Base-by-base conservation (phyloP, 257 asterid genomes). In the Petunia axillaris region DNA sequence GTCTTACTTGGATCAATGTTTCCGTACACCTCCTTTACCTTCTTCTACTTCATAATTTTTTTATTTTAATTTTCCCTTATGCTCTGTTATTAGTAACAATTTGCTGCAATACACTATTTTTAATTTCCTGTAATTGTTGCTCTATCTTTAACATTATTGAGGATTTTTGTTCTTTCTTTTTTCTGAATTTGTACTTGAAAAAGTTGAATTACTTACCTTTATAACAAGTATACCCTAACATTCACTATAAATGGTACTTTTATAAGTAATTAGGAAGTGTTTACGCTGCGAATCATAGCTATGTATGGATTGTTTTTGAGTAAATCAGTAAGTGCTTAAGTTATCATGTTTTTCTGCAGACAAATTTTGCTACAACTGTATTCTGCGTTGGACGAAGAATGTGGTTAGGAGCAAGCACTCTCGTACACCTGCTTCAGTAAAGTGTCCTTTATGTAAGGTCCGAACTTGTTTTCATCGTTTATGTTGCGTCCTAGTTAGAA, bases 361-460 rank as follows among this genome's bases (percentile, higher is more conserved):
- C 88, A 91, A 90, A 63, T 93, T 88, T 86, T 93, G 98, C 90
- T 87, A 89, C 86, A 80, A 60, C 75, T 91, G 97, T 89, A 89
- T 93, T 76, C 36, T 86, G 52, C 92, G 82, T 79, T 93, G 98
- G 98, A 83, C 80, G 64, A 88, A 87, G 64, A 88, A 87, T 62
- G 85, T 87, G 76, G 92, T 85, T 64, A 82, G 90, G 46, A 84
- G 86, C 60, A 89, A 83, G 77, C 86, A 79, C 48, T 41, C 89
- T 37, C 35, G 54, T 68, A 59, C 67, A 36, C 90, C 90, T 81
- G 73, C 91, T 64, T 87, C 94, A 13, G 48, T 90, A 71, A 86
- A 85, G 80, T 93, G 98, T 76, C 98, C 98, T 74, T 10, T 93
- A 75, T 93, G 98, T 86, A 93, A 91, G 98, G 98, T 93, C 78